These are phyloP conservation scores for Conticribra guillardii DNA, from an alignment of 108 stramenopile species.

Conservation along the genomic window DNA sequence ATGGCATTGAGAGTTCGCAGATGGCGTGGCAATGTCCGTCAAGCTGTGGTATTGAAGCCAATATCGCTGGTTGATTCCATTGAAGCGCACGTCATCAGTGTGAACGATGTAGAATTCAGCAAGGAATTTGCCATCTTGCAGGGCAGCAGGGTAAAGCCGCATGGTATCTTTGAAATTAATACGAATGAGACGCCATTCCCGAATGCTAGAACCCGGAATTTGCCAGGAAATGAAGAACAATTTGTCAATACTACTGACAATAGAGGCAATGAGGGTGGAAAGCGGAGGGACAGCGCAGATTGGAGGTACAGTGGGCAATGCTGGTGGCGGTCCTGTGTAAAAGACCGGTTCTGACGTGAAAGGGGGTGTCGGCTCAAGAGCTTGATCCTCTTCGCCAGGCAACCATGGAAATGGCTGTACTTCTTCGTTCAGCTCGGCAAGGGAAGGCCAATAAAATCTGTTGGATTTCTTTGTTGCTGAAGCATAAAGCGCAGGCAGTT, in stretches of 20 bases:
- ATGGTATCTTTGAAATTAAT: slow-evolving; percentile 2
- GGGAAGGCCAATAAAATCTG: slow-evolving; percentile 12
- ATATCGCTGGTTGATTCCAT: not conserved
- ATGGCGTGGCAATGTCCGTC: not conserved
- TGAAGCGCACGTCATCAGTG: not conserved
- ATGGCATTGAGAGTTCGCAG: not conserved
- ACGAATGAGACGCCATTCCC: slow-evolving; percentile 4
- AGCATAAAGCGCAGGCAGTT: not conserved
- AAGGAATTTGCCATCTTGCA: slow-evolving; percentile 1
- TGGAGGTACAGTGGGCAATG: not conserved
- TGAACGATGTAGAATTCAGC: slow-evolving; percentile 5
- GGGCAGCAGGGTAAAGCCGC: not conserved
- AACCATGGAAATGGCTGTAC: not conserved
- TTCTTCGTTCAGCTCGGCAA: slow-evolving; percentile 13
- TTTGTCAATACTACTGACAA: not conserved
- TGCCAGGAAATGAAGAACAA: not conserved
- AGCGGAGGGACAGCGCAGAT: not conserved
- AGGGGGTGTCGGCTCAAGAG: not conserved
- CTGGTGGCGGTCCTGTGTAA: slow-evolving; percentile 19
- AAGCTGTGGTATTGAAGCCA: slow-evolving; percentile 6
- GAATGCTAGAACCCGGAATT: no score
- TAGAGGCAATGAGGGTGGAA: not conserved
- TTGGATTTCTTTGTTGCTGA: not conserved
- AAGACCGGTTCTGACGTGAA: no score
- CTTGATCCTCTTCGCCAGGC: not conserved